Conservation (phyloP, 108 stramenopile species). For the Cyclotella distinguenda region DNA sequence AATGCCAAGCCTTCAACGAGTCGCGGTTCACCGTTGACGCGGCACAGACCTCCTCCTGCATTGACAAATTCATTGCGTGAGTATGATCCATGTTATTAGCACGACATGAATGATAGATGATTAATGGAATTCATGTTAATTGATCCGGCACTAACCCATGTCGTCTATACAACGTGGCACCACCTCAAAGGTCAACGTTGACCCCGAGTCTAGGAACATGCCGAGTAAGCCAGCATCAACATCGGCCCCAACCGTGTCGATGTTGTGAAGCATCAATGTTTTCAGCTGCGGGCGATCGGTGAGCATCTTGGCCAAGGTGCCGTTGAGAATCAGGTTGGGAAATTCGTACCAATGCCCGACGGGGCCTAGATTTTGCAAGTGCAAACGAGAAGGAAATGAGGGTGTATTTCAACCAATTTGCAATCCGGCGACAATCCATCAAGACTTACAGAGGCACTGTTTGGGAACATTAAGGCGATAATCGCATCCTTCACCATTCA, state of each 20-base stretch:
- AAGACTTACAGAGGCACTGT: conserved; percentile 48
- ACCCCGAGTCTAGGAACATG: conserved; percentile 38
- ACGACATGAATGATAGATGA: no score
- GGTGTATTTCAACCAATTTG: not conserved
- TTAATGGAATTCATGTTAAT: no score
- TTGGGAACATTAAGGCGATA: conserved; percentile 54
- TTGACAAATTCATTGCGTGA: not conserved
- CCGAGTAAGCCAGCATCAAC: conserved; percentile 61
- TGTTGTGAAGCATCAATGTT: conserved; percentile 68
- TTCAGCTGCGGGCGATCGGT: conserved; percentile 54
- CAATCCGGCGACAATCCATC: no score
- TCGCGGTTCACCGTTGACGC: conserved; percentile 51
- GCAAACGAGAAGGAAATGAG: not conserved
- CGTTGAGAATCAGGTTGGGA: conserved; percentile 58
- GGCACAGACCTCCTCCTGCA: conserved; percentile 48
- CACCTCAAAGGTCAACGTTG: conserved; percentile 54
- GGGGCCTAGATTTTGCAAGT: conserved; percentile 11
- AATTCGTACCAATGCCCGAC: conserved; percentile 67
- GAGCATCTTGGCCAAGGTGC: conserved; percentile 52
- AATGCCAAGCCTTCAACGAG: conserved; percentile 64
- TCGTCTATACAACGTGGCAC: conserved; percentile 64
- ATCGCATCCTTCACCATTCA: conserved; percentile 53
- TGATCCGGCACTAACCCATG: conserved; percentile 45
- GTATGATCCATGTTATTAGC: not conserved
- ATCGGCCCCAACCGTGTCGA: conserved; percentile 62